phyloP scores from a whole-genome alignment of 139 green algal genomes.

The Spirogloea muscicola region DNA sequence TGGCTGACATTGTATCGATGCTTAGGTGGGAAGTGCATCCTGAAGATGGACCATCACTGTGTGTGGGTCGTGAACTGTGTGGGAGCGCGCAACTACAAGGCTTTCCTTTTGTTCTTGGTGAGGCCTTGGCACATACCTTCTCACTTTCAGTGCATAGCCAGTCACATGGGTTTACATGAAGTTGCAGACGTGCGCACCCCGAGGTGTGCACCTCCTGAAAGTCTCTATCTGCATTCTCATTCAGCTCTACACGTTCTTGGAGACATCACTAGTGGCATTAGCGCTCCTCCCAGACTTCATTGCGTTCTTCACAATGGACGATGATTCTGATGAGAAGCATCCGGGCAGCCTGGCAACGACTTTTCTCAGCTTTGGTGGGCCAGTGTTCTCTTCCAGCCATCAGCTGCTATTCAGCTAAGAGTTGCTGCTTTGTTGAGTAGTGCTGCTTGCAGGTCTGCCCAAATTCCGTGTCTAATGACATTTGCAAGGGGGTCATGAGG shows the following conservation, averaged over 20 bases:
- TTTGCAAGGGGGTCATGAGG: no score
- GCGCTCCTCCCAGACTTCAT: conserved; percentile 41
- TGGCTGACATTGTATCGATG: no score
- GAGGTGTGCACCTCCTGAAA: no score
- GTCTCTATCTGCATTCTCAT: neutral
- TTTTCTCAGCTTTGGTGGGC: conserved; percentile 43
- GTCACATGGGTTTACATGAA: no score
- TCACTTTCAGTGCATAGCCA: no score
- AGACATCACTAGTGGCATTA: conserved; percentile 11
- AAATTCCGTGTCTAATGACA: no score
- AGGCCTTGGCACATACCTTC: no score
- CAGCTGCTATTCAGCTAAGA: no score
- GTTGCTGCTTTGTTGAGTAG: no score
- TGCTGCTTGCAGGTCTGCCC: no score
- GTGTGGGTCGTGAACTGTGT: conserved; percentile 88
- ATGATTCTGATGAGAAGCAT: neutral
- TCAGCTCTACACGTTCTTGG: conserved; percentile 49
- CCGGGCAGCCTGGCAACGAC: conserved; percentile 4
- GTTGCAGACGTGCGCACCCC: no score
- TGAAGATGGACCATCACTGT: conserved; percentile 82
- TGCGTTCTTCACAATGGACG: neutral
- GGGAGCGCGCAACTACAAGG: conserved; percentile 93
- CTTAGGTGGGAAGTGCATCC: conserved; percentile 71
- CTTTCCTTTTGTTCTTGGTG: conserved; percentile 89
- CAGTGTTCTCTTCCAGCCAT: neutral